Conservation (phyloP, 495 filamentous ascomycete genomes). For the Hypoxylon trugodes region DNA sequence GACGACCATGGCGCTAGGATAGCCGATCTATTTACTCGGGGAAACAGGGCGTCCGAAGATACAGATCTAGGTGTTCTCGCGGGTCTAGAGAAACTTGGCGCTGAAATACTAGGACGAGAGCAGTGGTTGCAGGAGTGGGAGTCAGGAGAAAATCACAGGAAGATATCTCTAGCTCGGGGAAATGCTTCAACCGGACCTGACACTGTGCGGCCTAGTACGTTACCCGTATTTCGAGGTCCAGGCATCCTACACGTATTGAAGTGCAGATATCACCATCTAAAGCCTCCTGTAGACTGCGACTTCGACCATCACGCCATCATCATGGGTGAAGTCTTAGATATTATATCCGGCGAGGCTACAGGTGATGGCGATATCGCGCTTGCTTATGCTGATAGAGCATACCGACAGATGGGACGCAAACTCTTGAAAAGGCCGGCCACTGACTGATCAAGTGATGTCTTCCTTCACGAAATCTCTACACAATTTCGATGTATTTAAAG, state of each 20-base stretch:
- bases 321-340: slow-evolving; percentile 60
- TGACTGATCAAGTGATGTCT: background rate
- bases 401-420: slow-evolving; percentile 49
- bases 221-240: slow-evolving; percentile 45
- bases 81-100: slow-evolving; percentile 38
- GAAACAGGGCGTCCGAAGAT: slow-evolving; percentile 37
- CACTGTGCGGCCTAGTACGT: too few species aligned
- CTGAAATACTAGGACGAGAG: slow-evolving; percentile 28
- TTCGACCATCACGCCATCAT: slow-evolving; percentile 61
- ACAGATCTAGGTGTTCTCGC: slow-evolving; percentile 39
- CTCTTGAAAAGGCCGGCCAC: slow-evolving; percentile 19
- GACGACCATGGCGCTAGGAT: slow-evolving; percentile 52
- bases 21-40: slow-evolving; percentile 54
- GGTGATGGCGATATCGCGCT: slow-evolving; percentile 44
- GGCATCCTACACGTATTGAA: slow-evolving; percentile 54
- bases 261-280: slow-evolving; percentile 43
- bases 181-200: too few species aligned
- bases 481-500: background rate
- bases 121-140: slow-evolving; percentile 33
- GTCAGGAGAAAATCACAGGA: slow-evolving; percentile 5
- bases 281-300: slow-evolving; percentile 38
- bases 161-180: background rate
- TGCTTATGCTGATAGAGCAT: slow-evolving; percentile 54
- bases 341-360: slow-evolving; percentile 42
- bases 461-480: background rate